Evolutionary conservation across 2,329 filamentous ascomycete genomes (phyloP), one percentile per base, ranked within the genome.

Genomic region (Fusarium sp.): DNA sequence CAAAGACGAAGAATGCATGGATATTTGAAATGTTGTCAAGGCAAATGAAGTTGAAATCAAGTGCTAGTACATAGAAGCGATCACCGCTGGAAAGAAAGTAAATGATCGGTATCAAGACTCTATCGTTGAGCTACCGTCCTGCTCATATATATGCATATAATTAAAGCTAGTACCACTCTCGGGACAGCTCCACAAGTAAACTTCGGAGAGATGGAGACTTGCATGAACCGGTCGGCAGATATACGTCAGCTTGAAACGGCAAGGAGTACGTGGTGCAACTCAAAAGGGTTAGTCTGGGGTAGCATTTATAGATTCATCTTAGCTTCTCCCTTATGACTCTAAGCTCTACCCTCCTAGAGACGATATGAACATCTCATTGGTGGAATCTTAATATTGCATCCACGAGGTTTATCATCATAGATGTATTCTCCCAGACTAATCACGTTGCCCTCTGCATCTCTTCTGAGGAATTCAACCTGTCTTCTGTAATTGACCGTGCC

Each of bases 331-430:
- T n/a, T n/a, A n/a, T n/a, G n/a, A n/a, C n/a, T n/a, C n/a, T n/a
- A 24, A 24, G 7, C 24, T 24, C 32, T 22, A 26, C 15, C 15
- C 5, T 47, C 13, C 22, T 53, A 56, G 2, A 56, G 19, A 33
- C 35, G 47, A n/a, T 33, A 32, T 7, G 59, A 37, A 3, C 59
- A 44, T 43, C 59, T 22, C 59, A 62, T 62, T 24, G 48, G 59
- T 4, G 59, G 58, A 19, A 62, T 44, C 5, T 39, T 19, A 8
- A 61, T 3, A 2, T 14, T n/a, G 4, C 56, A 61, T 3, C 56
- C 41, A 24, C 11, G 19, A 32, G 60, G 56, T 15, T 35, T 62
- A 6, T 35, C 32, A 22, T 62, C 60, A 7, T 33, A 40, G 15
- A 63, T 62, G 7, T 45, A 20, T 47, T 62, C 60, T 22, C 43